A percentile compares a stretch with the other conserved stretches of the same genome.
Conservation (phyloP, 2,329 filamentous ascomycete genomes). For the Dactylonectria estremocensis region DNA sequence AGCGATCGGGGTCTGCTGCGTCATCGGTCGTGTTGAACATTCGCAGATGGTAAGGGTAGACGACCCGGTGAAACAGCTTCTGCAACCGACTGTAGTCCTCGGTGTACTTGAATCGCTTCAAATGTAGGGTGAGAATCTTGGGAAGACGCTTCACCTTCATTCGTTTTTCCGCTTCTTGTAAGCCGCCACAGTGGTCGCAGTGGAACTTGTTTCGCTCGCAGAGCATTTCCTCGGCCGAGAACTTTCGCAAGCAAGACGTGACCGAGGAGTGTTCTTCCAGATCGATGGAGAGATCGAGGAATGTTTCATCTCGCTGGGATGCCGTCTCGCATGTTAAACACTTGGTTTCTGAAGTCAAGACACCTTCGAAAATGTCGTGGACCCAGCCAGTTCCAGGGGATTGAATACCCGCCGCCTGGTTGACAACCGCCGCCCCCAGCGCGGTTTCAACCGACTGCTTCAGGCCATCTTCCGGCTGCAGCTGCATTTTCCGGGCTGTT, state of each 20-base stretch:
- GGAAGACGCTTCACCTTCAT: constrained; percentile 99
- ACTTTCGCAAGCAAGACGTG: constrained; percentile 94
- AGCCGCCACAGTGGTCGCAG: constrained; percentile 94
- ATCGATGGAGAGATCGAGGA: constrained; percentile 96
- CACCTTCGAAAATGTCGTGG: constrained; percentile 96
- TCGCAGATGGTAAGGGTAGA: constrained; percentile 96
- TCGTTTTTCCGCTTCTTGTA: constrained; percentile 97
- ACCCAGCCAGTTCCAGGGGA: constrained; percentile 87
- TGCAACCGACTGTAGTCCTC: constrained; percentile 94
- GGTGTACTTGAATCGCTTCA: constrained; percentile 99
- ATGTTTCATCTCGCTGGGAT: constrained; percentile 95
- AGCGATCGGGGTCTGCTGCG: constrained; percentile 89
- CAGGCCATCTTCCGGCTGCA: constrained; percentile 59
- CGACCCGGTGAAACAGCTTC: constrained; percentile 96
- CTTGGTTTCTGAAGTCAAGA: constrained; percentile 94
- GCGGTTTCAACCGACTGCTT: constrained; percentile 66
- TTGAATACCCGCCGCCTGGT: constrained; percentile 60
- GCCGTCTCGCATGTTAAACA: constrained; percentile 97
- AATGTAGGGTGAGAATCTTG: constrained; percentile 89
- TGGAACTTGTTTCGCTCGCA: constrained; percentile 99
- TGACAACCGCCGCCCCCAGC: constrained; percentile 53
- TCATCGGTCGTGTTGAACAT: constrained; percentile 99
- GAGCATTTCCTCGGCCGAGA: constrained; percentile 98
- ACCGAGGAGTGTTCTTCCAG: constrained; percentile 96
- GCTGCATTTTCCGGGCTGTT: constrained; percentile 78